Evolutionary conservation across 2,329 filamentous ascomycete species (phyloP), one percentile per base, ranked within the genome.

Genomic region (Ascochyta clinopodiicola): DNA sequence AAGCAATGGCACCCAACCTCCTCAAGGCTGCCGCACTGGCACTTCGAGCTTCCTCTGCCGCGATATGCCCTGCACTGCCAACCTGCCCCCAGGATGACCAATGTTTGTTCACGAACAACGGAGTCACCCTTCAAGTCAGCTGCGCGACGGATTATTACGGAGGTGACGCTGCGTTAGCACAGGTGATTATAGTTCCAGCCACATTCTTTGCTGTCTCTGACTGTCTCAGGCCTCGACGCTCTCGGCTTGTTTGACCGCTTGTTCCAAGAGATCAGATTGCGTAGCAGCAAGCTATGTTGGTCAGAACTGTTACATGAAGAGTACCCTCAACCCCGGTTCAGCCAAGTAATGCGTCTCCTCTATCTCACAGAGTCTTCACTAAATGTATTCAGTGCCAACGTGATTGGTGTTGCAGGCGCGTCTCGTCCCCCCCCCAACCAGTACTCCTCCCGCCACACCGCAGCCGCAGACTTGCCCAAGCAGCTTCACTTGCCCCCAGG

Each of bases 91-190:
- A 49, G 19, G 45, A 49, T 17, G 36, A 49, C 13, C 27, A 35
- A 27, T 49, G 45, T 21, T 29, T 22, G 4, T 35, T 49, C 36
- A 25, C 27, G 12, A 40, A 36, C 35, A 40, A 49, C 27, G 37
- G 45, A 6, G 36, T n/a, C 15, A 40, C 45, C 12, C 34, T 49
- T 17, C 36, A 49, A 49, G 29, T 42, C 37, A 49, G 37, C 37
- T 49, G 45, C 35, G 45, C 36, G 19, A 49, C 36, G n/a, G 45
- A 40, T 22, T 40, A 40, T 19, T 39, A 40, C 21, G 27, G 45
- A 15, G 36, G 45, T n/a, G 36, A 49, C 34, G 24, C 42, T 36
- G n/a, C 34, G 35, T 35, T 35, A 19, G 19, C 15, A 31, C 25
- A 49, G 27, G 44, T 38, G 31, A 47, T 22, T 9, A 38, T 38